These are phyloP conservation scores for Populus davidiana DNA, from an alignment of 345 rosid species.

Conservation along the genomic window DNA sequence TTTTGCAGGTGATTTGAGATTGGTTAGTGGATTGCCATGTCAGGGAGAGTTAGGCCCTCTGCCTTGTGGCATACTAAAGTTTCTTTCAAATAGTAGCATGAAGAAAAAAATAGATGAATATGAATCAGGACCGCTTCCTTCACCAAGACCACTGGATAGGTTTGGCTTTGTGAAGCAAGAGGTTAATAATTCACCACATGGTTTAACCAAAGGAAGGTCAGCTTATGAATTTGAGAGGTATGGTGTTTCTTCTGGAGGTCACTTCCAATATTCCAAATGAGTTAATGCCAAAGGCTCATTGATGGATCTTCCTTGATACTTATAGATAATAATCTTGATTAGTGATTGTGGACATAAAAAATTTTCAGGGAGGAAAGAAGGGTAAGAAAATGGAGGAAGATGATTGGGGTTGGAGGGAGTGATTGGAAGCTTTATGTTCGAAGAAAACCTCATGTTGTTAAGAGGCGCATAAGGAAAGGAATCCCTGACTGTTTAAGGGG, in stretches of 20 bases:
- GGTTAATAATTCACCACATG: conserved; percentile 45
- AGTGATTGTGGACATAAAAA: conserved; percentile 6
- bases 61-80: conserved; percentile 11
- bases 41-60: conserved; percentile 17
- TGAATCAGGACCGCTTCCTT: conserved; percentile 66
- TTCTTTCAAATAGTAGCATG: conserved; percentile 47
- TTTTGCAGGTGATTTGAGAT: conserved; percentile 10
- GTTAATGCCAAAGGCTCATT: neutral
- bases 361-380: conserved; percentile 76
- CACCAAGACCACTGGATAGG: conserved; percentile 59
- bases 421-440: conserved; percentile 92
- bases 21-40: conserved; percentile 23
- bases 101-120: conserved; percentile 51
- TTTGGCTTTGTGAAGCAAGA: conserved; percentile 80
- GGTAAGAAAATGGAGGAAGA: conserved; percentile 93
- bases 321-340: conserved; percentile 10
- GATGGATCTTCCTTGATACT: conserved; percentile 4
- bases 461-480: conserved; percentile 84
- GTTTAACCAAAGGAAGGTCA: conserved; percentile 48
- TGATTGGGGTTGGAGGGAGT: conserved; percentile 95
- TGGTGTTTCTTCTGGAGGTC: neutral
- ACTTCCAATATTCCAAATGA: neutral
- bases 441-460: conserved; percentile 84
- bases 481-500: conserved; percentile 98
- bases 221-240: conserved; percentile 54